Conservation (phyloP, 2,329 filamentous ascomycete species). For the Penicillium psychrosexuale region DNA sequence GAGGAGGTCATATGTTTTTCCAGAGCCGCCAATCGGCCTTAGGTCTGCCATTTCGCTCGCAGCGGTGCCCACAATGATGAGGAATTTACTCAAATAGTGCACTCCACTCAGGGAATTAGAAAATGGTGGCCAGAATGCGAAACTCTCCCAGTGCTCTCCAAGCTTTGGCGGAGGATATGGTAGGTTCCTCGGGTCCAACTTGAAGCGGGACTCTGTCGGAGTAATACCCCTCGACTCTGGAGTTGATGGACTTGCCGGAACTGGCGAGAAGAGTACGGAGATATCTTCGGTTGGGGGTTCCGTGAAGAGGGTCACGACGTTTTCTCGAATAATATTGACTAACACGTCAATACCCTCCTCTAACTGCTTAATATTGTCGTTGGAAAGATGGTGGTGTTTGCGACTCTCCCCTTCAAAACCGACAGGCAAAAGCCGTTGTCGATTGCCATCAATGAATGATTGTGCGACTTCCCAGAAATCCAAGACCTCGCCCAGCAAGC, state of each 20-base stretch:
- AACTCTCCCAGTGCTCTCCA: slow-evolving; percentile 86
- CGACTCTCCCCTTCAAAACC: slow-evolving; percentile 80
- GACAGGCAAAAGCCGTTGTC: slow-evolving; percentile 72
- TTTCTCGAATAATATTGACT: slow-evolving; percentile 77
- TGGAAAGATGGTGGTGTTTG: slow-evolving; percentile 74
- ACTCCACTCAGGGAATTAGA: slow-evolving; percentile 91
- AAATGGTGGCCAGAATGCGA: slow-evolving; percentile 93
- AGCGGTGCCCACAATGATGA: slow-evolving; percentile 79
- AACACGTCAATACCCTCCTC: slow-evolving; percentile 77
- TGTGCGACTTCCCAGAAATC: slow-evolving; percentile 94
- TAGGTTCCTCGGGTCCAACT: slow-evolving; percentile 72
- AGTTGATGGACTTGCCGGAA: slow-evolving; percentile 63
- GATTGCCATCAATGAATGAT: slow-evolving; percentile 82
- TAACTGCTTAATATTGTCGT: slow-evolving; percentile 67
- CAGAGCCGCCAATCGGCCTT: slow-evolving; percentile 59
- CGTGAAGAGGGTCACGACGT: slow-evolving; percentile 76
- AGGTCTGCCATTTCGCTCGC: slow-evolving; percentile 81
- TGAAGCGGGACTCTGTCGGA: slow-evolving; percentile 69
- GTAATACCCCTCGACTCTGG: slow-evolving; percentile 55
- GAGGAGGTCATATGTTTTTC: slow-evolving; percentile 65
- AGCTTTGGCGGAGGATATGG: slow-evolving; percentile 73
- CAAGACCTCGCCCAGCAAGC: slow-evolving; percentile 81
- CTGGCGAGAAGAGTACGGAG: slow-evolving; percentile 78
- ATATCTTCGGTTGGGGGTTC: slow-evolving; percentile 89
- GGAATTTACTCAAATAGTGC: slow-evolving; percentile 78